Conservation (phyloP, 371 early-diverging fungal species). For the Mucor indicus region DNA sequence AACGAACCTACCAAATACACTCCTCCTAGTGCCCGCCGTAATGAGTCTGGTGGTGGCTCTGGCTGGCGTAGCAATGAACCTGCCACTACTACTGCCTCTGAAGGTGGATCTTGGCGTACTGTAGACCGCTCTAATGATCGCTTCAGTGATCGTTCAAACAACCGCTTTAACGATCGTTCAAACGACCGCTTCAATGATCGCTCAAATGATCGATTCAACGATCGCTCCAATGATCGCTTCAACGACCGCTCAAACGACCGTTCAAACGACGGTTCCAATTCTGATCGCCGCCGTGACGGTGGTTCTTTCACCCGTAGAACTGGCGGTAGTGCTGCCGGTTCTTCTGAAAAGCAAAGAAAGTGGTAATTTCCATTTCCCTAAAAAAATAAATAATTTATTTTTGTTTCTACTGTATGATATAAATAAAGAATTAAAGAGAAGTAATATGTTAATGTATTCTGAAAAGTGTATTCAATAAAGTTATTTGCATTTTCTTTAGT, state of each 20-base stretch:
- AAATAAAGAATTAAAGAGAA: too few relatives aligned
- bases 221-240: slow-evolving; percentile 2
- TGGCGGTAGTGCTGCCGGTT: slow-evolving; percentile 9
- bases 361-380: slow-evolving; percentile 3
- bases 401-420: too few relatives aligned
- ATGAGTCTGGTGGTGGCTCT: background rate
- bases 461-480: too few relatives aligned
- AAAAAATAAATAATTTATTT: background rate
- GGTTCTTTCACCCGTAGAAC: too few relatives aligned
- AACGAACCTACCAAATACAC: slow-evolving; percentile 3
- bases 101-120: slow-evolving; percentile 3
- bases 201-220: background rate
- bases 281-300: slow-evolving; percentile 7
- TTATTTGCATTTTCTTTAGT: too few relatives aligned
- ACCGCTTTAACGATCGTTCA: background rate
- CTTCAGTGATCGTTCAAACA: too few relatives aligned
- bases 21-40: slow-evolving; percentile 6
- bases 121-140: background rate
- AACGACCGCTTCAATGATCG: background rate
- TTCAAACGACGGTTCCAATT: background rate
- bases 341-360: slow-evolving; percentile 9
- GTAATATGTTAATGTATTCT: too few relatives aligned
- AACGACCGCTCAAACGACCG: background rate
- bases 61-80: slow-evolving; percentile 11
- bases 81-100: slow-evolving; percentile 5